phyloP scores from a whole-genome alignment of 2,329 filamentous ascomycete species.

The Neurospora crassa region DNA sequence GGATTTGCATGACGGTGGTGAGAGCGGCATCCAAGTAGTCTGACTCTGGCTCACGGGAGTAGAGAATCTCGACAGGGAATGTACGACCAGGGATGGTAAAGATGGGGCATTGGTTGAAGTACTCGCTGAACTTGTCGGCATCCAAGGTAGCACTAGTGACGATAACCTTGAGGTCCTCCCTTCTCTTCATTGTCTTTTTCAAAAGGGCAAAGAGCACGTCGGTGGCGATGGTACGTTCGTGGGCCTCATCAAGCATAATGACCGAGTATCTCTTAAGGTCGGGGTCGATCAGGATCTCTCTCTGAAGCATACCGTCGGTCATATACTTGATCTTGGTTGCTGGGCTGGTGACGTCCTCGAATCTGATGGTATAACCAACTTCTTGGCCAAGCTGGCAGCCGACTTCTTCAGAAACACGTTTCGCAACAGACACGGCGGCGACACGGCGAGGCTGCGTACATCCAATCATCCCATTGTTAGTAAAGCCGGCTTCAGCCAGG shows the following conservation, averaged over 20 bases:
- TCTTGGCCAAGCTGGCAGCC: conserved; percentile 84
- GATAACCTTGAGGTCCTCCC: conserved; percentile 86
- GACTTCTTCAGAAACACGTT: conserved; percentile 92
- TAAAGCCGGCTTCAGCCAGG: conserved; percentile 84
- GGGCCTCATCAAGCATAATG: conserved; percentile 96
- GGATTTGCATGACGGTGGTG: conserved; percentile 98
- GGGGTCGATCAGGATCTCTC: conserved; percentile 88
- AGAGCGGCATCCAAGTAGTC: conserved; percentile 92
- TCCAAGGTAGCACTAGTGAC: conserved; percentile 95
- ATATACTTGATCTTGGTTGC: conserved; percentile 97
- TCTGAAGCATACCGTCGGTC: conserved; percentile 96
- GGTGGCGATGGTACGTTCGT: conserved; percentile 92
- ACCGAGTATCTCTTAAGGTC: conserved; percentile 84
- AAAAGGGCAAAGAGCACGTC: conserved; percentile 90
- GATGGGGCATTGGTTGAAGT: conserved; percentile 93
- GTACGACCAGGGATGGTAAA: conserved; percentile 94
- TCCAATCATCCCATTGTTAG: conserved; percentile 79
- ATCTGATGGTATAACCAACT: conserved; percentile 95
- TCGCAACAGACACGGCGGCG: conserved; percentile 93
- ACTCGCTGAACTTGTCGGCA: conserved; percentile 93
- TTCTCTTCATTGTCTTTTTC: conserved; percentile 82
- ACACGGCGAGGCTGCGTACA: conserved; percentile 97
- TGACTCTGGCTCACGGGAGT: conserved; percentile 86
- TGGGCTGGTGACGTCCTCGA: conserved; percentile 85
- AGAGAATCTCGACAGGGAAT: conserved; percentile 92